Conservation (phyloP, 192 early-diverging fungal species). For the Mortierella claussenii region DNA sequence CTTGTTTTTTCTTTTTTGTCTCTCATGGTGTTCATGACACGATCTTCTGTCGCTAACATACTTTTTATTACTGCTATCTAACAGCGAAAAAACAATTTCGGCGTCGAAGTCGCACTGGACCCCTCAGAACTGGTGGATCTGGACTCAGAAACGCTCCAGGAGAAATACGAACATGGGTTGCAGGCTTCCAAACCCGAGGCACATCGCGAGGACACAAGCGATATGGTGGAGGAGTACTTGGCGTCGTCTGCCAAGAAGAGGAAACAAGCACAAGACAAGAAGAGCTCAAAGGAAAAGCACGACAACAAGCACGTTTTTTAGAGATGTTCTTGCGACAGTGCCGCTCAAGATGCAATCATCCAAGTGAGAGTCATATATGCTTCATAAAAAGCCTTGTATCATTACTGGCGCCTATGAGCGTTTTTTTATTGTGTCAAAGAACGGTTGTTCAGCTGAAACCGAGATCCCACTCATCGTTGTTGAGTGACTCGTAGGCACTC, state of each 20-base stretch:
- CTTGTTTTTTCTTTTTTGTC: slow-evolving; percentile 1
- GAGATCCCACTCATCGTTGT: too few relatives aligned
- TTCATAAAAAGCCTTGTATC: too few relatives aligned
- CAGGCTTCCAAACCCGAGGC: slow-evolving; percentile 57
- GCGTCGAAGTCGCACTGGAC: slow-evolving; percentile 88
- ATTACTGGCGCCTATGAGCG: too few relatives aligned
- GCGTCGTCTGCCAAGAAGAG: slow-evolving; percentile 74
- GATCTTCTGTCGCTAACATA: too few relatives aligned
- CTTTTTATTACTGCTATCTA: too few relatives aligned
- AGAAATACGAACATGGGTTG: slow-evolving; percentile 82
- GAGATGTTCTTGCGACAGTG: slow-evolving; percentile 12
- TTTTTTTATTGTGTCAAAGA: too few relatives aligned
- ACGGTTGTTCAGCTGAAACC: too few relatives aligned
- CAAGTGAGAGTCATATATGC: too few relatives aligned
- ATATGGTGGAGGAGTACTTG: slow-evolving; percentile 90
- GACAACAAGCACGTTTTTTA: slow-evolving; percentile 28
- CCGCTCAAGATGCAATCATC: too few relatives aligned
- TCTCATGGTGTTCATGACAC: background rate
- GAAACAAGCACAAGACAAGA: slow-evolving; percentile 68
- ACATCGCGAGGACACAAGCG: slow-evolving; percentile 83
- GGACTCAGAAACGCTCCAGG: slow-evolving; percentile 78
- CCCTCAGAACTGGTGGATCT: slow-evolving; percentile 88
- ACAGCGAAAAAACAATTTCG: slow-evolving; percentile 16
- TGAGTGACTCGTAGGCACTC: too few relatives aligned
- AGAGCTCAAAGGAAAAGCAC: slow-evolving; percentile 37